These are phyloP conservation scores for Senecio squalidus DNA, from an alignment of 140 eudicot genomes.

Conservation along the genomic window DNA sequence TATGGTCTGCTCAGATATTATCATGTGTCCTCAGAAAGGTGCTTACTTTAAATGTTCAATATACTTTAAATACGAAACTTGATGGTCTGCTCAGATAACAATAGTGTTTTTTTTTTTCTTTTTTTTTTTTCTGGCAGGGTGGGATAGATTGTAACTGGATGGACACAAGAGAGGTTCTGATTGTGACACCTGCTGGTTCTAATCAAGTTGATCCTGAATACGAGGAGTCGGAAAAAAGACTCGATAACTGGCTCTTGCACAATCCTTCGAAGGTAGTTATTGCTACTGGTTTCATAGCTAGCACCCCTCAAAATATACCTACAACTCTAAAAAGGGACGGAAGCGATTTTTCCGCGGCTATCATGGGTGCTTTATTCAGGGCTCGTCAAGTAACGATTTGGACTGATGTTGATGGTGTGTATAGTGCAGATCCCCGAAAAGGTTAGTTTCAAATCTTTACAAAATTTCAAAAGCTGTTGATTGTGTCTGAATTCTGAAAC, in stretches of 20 bases:
- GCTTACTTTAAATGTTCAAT: conserved; percentile 3
- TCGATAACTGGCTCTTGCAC: conserved; percentile 64
- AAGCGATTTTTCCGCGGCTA: conserved; percentile 97
- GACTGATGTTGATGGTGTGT: conserved; percentile 98
- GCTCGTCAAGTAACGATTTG: conserved; percentile 96
- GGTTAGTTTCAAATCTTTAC: conserved; percentile 40
- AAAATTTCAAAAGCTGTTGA: neutral
- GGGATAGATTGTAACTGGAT: conserved; percentile 88
- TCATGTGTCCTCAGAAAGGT: conserved; percentile 81
- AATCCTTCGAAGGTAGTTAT: conserved; percentile 63
- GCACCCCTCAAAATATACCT: conserved; percentile 91
- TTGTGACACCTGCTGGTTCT: conserved; percentile 81
- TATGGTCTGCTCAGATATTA: conserved; percentile 93
- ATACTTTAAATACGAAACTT: conserved; percentile 2
- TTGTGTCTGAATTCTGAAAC: conserved; percentile 7
- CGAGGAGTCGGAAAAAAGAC: conserved; percentile 72
- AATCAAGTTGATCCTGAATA: conserved; percentile 99
- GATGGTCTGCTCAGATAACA: neutral
- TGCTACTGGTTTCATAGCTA: conserved; percentile 96
- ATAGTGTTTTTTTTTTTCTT: neutral
- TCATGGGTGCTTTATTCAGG: conserved; percentile 83
- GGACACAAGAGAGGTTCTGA: conserved; percentile 89
- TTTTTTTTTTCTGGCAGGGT: conserved; percentile 35
- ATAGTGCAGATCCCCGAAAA: conserved; percentile 99
- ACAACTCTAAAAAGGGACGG: conserved; percentile 97